phyloP scores from a whole-genome alignment of 2,329 filamentous ascomycete genomes.

The Talaromyces pinophilus region DNA sequence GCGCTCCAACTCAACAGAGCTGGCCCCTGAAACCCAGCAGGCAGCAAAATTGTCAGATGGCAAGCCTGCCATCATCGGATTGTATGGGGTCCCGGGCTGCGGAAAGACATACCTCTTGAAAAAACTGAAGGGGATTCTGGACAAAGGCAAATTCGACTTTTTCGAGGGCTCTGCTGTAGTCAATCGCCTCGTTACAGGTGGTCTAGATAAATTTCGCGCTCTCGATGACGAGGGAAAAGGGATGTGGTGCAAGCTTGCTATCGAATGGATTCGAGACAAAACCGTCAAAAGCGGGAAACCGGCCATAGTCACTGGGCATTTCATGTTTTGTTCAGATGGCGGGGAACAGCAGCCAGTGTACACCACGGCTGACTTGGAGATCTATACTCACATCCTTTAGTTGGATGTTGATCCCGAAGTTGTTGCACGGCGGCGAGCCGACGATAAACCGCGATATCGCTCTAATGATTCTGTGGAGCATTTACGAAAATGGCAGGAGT shows the following conservation, averaged over 20 bases:
- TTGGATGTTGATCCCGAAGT: not conserved
- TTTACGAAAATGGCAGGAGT: not conserved
- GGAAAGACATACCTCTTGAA: slow-evolving; percentile 55
- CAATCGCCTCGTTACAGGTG: slow-evolving; percentile 45
- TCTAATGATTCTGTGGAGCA: not conserved
- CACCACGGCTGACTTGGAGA: not conserved
- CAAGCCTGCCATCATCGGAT: slow-evolving; percentile 45
- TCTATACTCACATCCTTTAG: not conserved
- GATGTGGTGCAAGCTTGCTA: slow-evolving; percentile 48
- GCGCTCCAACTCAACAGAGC: not conserved
- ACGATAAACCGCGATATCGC: not conserved
- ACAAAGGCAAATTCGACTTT: slow-evolving; percentile 44
- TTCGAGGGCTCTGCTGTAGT: slow-evolving; percentile 58
- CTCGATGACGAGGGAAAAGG: slow-evolving; percentile 42
- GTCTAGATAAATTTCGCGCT: slow-evolving; percentile 51
- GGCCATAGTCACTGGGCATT: slow-evolving; percentile 28
- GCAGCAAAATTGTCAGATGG: not conserved
- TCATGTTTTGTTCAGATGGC: not conserved
- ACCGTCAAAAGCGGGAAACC: slow-evolving; percentile 37
- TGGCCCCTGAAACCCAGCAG: not conserved
- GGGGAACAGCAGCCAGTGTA: not conserved
- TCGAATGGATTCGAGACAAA: slow-evolving; percentile 46
- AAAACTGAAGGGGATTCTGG: slow-evolving; percentile 42
- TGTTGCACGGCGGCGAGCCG: not conserved
- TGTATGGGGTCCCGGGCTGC: slow-evolving; percentile 59